phyloP scores from a whole-genome alignment of 805 yeast species.

The Yamadazyma insecticola region DNA sequence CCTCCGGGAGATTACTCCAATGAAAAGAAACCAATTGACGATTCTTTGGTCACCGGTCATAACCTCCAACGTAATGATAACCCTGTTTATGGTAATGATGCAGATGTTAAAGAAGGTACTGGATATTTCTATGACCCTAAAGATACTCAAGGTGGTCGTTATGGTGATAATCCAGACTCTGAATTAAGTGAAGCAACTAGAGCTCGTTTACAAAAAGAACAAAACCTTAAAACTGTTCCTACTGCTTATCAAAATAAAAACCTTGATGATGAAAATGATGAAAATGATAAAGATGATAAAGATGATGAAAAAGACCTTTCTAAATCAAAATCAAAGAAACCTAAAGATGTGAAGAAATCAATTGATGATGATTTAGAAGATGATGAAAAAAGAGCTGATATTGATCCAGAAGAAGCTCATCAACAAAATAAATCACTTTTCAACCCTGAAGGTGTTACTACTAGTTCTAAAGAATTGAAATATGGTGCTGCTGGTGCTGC shows the following conservation, averaged over 20 bases:
- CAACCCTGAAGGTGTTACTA: constrained; percentile 21
- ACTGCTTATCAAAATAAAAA: constrained; percentile 11
- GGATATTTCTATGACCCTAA: constrained; percentile 31
- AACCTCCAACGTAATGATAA: constrained; percentile 16
- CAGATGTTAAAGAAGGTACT: constrained; percentile 21
- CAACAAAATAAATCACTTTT: constrained; percentile 27
- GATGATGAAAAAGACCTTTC: constrained; percentile 3
- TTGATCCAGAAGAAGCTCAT: constrained; percentile 22
- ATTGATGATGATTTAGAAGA: not conserved
- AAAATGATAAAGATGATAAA: constrained; percentile 6
- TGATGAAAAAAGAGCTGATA: constrained; percentile 2
- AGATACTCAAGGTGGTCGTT: constrained; percentile 32
- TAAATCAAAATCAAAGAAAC: constrained; percentile 3
- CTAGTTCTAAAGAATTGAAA: constrained; percentile 14
- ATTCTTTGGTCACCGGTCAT: constrained; percentile 11
- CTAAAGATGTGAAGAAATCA: not conserved
- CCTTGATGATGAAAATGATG: constrained; percentile 7
- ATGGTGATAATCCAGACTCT: constrained; percentile 2
- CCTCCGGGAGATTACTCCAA: constrained; percentile 31
- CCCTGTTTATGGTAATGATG: constrained; percentile 27
- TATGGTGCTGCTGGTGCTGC: constrained; percentile 2
- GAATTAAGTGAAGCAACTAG: constrained; percentile 9
- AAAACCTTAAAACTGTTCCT: constrained; percentile 13
- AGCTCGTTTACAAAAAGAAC: constrained; percentile 9
- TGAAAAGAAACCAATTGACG: constrained; percentile 27